Percentiles rank a stretch among this genome's conserved stretches.
Evolutionary conservation across 2,329 filamentous ascomycete genomes (phyloP).

Genomic region (Beauveria australis): DNA sequence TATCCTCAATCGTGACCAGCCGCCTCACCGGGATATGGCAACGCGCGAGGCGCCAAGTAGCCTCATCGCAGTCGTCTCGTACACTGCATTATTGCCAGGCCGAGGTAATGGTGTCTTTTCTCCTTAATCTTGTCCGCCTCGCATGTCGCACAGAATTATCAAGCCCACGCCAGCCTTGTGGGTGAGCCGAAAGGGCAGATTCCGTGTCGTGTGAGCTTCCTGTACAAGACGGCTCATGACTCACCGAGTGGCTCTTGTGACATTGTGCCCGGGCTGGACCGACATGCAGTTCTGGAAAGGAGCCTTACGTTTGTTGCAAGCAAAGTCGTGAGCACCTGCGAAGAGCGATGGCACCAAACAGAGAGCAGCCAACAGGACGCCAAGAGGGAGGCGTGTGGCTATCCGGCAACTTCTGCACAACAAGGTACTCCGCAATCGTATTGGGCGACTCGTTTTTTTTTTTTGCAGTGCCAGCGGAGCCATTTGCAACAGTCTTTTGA

Average conservation of each 20-base stretch:
- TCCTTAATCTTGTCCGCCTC: too few species aligned
- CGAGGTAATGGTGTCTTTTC: too few species aligned
- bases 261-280: neutral
- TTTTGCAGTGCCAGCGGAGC: neutral
- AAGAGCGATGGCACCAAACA: neutral
- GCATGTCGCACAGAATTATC: neutral
- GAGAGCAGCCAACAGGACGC: neutral
- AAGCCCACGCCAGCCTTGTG: neutral
- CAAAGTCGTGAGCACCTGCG: neutral
- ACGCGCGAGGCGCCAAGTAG: neutral
- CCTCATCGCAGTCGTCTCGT: neutral
- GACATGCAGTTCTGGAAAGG: neutral
- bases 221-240: neutral
- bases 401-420: neutral
- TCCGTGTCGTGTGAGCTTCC: neutral
- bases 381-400: neutral
- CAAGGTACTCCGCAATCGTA: neutral
- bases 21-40: neutral
- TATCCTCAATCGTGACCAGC: neutral
- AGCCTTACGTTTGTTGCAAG: neutral
- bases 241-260: constrained; percentile 5
- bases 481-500: neutral
- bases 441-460: too few species aligned
- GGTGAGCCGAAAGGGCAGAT: neutral
- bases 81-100: neutral